These are phyloP conservation scores for Arthroderma sp. DNA, from an alignment of 2,329 filamentous ascomycete species.

Conservation along the genomic window DNA sequence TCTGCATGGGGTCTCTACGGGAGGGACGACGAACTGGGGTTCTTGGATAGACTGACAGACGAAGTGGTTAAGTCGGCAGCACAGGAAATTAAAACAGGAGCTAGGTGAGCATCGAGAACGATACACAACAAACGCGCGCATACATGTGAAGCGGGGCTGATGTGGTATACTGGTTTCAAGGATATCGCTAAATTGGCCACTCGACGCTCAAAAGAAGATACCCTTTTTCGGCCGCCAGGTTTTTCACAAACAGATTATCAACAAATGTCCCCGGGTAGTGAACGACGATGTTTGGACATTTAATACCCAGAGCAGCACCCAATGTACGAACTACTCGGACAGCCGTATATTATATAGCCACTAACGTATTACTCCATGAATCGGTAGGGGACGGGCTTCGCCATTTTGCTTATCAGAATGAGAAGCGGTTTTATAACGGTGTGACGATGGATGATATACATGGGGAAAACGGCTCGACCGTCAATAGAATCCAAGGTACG, in stretches of 20 bases:
- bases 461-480: constrained; percentile 33
- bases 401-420: constrained; percentile 36
- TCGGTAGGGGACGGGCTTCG: constrained; percentile 37
- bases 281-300: constrained; percentile 51
- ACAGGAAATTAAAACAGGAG: constrained; percentile 45
- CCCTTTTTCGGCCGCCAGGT: constrained; percentile 46
- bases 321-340: constrained; percentile 27
- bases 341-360: neutral
- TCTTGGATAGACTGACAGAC: constrained; percentile 49
- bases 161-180: constrained; percentile 26
- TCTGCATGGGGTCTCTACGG: constrained; percentile 43
- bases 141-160: neutral
- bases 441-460: constrained; percentile 37
- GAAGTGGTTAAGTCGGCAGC: constrained; percentile 42
- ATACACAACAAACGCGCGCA: neutral
- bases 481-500: constrained; percentile 40
- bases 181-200: constrained; percentile 49
- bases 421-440: constrained; percentile 38
- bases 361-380: neutral
- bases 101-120: no score
- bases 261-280: constrained; percentile 41
- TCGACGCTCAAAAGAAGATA: constrained; percentile 42
- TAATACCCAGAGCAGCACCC: constrained; percentile 47
- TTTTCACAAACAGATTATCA: constrained; percentile 44
- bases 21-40: constrained; percentile 46